A percentile compares a stretch with the other conserved stretches of the same genome.
Conservation (phyloP, 1,284 basidiomycete species). For the Ustilago bromivora region DNA sequence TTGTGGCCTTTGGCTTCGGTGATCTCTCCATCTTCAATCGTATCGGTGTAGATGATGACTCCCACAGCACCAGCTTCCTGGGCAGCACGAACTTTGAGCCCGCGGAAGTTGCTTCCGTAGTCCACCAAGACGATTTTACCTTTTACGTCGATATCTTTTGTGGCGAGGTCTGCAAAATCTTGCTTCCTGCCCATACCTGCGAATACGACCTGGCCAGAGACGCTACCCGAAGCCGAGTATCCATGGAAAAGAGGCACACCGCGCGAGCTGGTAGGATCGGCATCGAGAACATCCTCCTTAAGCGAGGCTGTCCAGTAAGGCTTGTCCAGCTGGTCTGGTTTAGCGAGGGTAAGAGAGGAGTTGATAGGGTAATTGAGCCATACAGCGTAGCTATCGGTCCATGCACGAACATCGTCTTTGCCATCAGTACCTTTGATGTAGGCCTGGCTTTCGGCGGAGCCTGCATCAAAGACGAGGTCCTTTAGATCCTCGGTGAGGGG, state of each 20-base stretch:
- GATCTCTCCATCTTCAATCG: constrained; percentile 86
- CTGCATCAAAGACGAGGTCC: constrained; percentile 63
- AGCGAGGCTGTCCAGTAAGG: constrained; percentile 76
- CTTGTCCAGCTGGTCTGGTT: constrained; percentile 44
- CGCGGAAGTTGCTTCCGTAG: constrained; percentile 85
- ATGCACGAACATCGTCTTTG: constrained; percentile 51
- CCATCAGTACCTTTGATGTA: constrained; percentile 41
- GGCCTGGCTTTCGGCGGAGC: constrained; percentile 49
- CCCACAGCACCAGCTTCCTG: constrained; percentile 80
- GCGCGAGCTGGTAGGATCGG: constrained; percentile 71
- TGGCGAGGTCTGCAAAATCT: constrained; percentile 75
- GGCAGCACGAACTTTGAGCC: constrained; percentile 83
- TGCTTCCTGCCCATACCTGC: constrained; percentile 84
- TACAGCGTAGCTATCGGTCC: constrained; percentile 67
- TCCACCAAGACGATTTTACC: constrained; percentile 86
- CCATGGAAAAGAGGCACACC: constrained; percentile 72
- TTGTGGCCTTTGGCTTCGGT: constrained; percentile 76
- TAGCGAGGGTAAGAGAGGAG: constrained; percentile 56
- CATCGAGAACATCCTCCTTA: constrained; percentile 69
- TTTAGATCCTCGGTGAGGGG: constrained; percentile 43
- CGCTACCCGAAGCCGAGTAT: constrained; percentile 69
- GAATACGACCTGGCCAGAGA: constrained; percentile 79
- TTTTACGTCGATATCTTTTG: constrained; percentile 77
- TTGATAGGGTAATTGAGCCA: constrained; percentile 66
- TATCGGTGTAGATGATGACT: constrained; percentile 84